These are phyloP conservation scores for maize (Zea mays) DNA, from an alignment of 176 grass and related monocot genomes.

Conservation along the genomic window Zm-B73-REFERENCE-NAM-5.0 NC_050103.1:13011001-13011500, in stretches of 20 bases:
- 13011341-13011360: slow-evolving; percentile 43
- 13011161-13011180: neutral
- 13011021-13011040: too few relatives aligned
- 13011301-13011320: neutral
- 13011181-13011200: neutral
- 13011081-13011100: too few relatives aligned
- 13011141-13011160: slow-evolving; percentile 1
- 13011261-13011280: neutral
- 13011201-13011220: slow-evolving; percentile 19
- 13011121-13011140: too few relatives aligned
- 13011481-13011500: neutral
- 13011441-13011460: slow-evolving; percentile 93
- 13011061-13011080: too few relatives aligned
- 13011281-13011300: neutral
- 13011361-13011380: slow-evolving; percentile 49
- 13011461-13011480: neutral
- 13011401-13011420: slow-evolving; percentile 97
- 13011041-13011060: too few relatives aligned
- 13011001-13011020: too few relatives aligned
- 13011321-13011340: neutral
- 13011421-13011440: slow-evolving; percentile 88
- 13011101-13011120: too few relatives aligned
- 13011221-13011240: slow-evolving; percentile 33
- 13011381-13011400: slow-evolving; percentile 75
- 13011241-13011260: slow-evolving; percentile 13